These are phyloP conservation scores for Filobasidium uniguttulatum DNA, from an alignment of 1,284 basidiomycete species.

Conservation along the genomic window DNA sequence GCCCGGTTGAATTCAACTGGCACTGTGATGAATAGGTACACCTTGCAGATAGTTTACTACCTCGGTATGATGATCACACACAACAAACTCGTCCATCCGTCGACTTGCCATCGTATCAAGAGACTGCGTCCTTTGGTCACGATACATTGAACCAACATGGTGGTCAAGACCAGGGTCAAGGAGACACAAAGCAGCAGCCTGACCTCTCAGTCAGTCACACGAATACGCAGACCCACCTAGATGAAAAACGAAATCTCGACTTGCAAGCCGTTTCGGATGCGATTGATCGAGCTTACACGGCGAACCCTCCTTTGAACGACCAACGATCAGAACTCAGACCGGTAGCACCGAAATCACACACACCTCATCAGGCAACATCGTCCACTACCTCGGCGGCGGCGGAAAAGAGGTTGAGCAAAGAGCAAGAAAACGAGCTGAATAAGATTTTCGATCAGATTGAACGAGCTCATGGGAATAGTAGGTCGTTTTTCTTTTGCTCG, in stretches of 20 bases:
- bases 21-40: neutral
- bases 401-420: conserved; percentile 4
- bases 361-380: neutral
- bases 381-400: too few species aligned
- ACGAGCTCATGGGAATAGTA: conserved; percentile 14
- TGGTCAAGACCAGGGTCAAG: too few species aligned
- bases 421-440: conserved; percentile 11
- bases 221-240: neutral
- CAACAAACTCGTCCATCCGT: neutral
- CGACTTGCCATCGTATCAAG: neutral
- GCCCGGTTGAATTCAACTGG: neutral
- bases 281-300: conserved; percentile 7
- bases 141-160: too few species aligned
- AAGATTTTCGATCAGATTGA: conserved; percentile 15
- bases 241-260: conserved; percentile 1
- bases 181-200: neutral
- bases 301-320: conserved; percentile 5
- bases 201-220: neutral
- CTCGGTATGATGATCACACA: neutral
- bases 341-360: neutral
- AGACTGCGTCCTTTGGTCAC: neutral
- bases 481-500: neutral
- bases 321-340: conserved; percentile 3
- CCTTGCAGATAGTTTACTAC: neutral
- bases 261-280: conserved; percentile 9